phyloP scores from a whole-genome alignment of 2,329 filamentous ascomycete species.

The Tolypocladium capitatum region DNA sequence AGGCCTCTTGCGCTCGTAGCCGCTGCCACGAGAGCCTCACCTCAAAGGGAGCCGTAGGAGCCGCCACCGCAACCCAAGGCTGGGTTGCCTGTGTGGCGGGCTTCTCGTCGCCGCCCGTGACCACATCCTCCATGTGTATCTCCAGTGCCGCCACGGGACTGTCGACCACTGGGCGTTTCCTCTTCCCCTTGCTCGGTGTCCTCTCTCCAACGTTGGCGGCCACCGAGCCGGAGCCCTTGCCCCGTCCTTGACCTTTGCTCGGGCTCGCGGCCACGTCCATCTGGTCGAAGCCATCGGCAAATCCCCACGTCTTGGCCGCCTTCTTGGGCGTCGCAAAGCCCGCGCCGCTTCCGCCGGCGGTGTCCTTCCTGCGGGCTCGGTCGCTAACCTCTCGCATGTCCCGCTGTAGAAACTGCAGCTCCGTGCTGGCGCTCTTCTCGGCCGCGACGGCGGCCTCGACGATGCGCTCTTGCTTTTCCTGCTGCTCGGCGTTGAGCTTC shows the following conservation, averaged over 20 bases:
- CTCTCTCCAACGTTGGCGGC: constrained; percentile 33
- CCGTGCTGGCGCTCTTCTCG: constrained; percentile 51
- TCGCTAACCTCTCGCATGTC: constrained; percentile 50
- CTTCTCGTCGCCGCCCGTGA: constrained; percentile 18
- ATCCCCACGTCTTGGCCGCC: constrained; percentile 37
- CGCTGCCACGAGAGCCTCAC: constrained; percentile 17
- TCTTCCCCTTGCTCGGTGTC: constrained; percentile 55
- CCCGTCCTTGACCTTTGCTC: constrained; percentile 32
- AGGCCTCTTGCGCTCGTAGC: neutral
- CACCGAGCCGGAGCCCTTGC: constrained; percentile 26
- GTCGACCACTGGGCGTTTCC: constrained; percentile 52
- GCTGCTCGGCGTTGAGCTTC: constrained; percentile 49
- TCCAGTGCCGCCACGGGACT: constrained; percentile 54
- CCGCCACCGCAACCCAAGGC: constrained; percentile 9
- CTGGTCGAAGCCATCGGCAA: constrained; percentile 69
- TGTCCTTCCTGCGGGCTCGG: constrained; percentile 34
- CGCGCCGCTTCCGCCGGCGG: constrained; percentile 8
- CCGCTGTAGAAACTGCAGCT: constrained; percentile 59
- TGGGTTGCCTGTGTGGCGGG: constrained; percentile 7
- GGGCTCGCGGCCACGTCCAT: constrained; percentile 42
- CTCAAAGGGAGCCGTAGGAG: constrained; percentile 26
- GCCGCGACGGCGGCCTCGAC: constrained; percentile 53
- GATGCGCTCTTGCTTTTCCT: constrained; percentile 48
- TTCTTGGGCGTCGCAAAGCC: constrained; percentile 46
- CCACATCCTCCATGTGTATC: constrained; percentile 29